These are phyloP conservation scores for Xylaria longipes DNA, from an alignment of 495 filamentous ascomycete genomes.

Conservation along the genomic window DNA sequence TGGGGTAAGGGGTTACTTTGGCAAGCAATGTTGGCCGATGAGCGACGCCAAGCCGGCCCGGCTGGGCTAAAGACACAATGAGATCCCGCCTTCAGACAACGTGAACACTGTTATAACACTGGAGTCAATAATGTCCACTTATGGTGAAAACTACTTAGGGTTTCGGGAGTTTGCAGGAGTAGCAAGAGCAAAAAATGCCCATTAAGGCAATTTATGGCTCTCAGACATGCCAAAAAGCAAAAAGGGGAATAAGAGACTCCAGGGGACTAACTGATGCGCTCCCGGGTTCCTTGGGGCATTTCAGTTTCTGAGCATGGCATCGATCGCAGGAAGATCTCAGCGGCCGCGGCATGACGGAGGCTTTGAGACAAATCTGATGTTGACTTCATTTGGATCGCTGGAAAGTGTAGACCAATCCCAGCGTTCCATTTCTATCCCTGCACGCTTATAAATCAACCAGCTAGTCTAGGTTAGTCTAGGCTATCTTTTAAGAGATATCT, in stretches of 20 bases:
- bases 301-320: conserved; percentile 50
- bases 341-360: conserved; percentile 33
- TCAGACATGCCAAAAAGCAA: too few species aligned
- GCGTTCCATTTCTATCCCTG: not conserved
- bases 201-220: too few species aligned
- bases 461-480: not conserved
- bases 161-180: too few species aligned
- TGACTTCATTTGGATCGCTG: not conserved
- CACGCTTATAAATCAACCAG: conserved; percentile 1
- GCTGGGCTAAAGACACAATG: conserved; percentile 45
- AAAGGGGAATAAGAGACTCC: too few species aligned
- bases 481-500: not conserved
- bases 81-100: conserved; percentile 44
- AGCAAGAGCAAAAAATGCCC: too few species aligned
- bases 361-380: not conserved
- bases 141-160: too few species aligned
- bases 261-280: too few species aligned
- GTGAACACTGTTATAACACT: too few species aligned
- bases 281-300: conserved; percentile 43
- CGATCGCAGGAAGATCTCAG: conserved; percentile 44
- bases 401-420: not conserved
- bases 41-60: conserved; percentile 36
- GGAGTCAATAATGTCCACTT: too few species aligned
- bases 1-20: not conserved
- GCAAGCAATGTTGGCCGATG: conserved; percentile 20